A percentile compares a stretch with the other conserved stretches of the same genome.
These are phyloP conservation scores for Chaetomium sp. DNA, from an alignment of 2,329 filamentous ascomycete species.

Conservation along the genomic window DNA sequence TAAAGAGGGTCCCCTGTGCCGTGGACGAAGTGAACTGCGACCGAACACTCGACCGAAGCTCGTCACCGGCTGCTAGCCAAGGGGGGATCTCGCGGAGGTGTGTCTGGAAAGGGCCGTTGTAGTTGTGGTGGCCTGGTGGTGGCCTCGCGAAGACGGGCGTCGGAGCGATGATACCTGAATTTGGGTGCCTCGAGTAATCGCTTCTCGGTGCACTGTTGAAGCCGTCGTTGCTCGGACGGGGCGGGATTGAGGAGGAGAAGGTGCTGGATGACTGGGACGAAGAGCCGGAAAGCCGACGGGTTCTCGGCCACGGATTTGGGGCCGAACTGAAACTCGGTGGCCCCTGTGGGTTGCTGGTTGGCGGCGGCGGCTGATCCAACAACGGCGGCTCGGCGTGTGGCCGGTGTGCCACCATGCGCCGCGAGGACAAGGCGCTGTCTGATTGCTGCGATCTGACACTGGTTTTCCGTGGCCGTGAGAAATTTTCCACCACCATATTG, in stretches of 20 bases:
- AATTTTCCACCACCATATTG: constrained; percentile 53
- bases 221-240: constrained; percentile 46
- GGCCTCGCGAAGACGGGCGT: constrained; percentile 18
- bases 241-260: constrained; percentile 50
- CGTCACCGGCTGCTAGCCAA: constrained; percentile 52
- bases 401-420: constrained; percentile 27
- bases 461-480: constrained; percentile 60
- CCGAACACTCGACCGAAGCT: constrained; percentile 58
- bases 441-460: constrained; percentile 43
- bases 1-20: constrained; percentile 55
- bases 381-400: constrained; percentile 30
- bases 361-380: constrained; percentile 37
- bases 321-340: constrained; percentile 24
- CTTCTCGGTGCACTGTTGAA: constrained; percentile 29
- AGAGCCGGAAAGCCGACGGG: constrained; percentile 49
- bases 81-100: constrained; percentile 44
- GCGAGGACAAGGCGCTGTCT: constrained; percentile 30
- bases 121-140: constrained; percentile 37
- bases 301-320: constrained; percentile 45
- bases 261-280: constrained; percentile 52
- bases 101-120: constrained; percentile 12
- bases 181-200: constrained; percentile 24
- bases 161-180: constrained; percentile 11
- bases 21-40: constrained; percentile 59
- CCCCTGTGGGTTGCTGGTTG: constrained; percentile 22